Evolutionary conservation across 371 early-diverging fungal species (phyloP), one percentile per base, ranked within the genome.

Genomic region (Cokeromyces recurvatus): DNA sequence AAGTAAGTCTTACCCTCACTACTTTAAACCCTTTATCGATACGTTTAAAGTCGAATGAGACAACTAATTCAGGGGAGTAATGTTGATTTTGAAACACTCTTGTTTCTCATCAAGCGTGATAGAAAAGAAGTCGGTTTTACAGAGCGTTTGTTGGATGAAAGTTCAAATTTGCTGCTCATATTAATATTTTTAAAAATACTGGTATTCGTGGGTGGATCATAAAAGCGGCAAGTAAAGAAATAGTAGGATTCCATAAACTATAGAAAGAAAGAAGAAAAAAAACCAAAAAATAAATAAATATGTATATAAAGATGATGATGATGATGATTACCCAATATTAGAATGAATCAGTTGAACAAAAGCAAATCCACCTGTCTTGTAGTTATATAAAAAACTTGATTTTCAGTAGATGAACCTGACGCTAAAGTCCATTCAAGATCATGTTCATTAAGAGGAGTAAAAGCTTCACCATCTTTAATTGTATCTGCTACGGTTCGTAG

Each of bases 341-440:
- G 91, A 89, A 76, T 92, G 90, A 58, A 91, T 90, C 61, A 91
- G 63, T 65, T 94, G 90, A 21, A 87, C 76, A 66, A 91, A 86
- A 6, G 79, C 82, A 64, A 89, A 84, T 45, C 77, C 74, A 7
- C 93, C 93, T 22, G 75, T 65, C 42, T 73, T 10, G 84, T 80
- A 27, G 85, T 81, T 25, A 89, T 57, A 63, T 95, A 93, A 58
- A 91, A 84, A 4, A 92, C 90, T 64, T 92, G 91, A 43, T 86
- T 90, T 71, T 93, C 95, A 6, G 93, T 92, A 10, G 91, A 86
- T 9, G 84, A 82, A 38, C 87, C 86, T 39, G 76, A 67, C 31
- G 86, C 80, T 25, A 78, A 66, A 10, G 81, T 79, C 89, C 89
- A 89, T 16, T 82, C 78, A 34, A 87, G 75, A 66, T 90, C 90